Conservation (phyloP, 2,329 filamentous ascomycete species). For the Neurospora sp. region DNA sequence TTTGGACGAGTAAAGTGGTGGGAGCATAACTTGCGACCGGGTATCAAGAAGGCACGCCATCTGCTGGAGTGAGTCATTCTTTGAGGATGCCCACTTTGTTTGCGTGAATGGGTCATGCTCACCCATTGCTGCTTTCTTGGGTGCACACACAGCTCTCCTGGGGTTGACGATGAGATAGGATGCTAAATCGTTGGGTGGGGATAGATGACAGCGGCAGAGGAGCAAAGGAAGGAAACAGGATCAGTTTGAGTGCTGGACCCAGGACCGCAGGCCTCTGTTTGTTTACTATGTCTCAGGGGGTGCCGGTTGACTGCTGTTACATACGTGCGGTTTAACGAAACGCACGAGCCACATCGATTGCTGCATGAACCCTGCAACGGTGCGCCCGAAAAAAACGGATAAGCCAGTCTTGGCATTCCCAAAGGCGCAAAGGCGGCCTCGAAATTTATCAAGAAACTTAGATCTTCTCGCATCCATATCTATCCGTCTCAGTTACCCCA, state of each 20-base stretch:
- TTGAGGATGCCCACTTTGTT: background rate
- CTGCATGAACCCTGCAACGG: background rate
- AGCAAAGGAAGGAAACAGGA: background rate
- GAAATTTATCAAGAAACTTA: slow-evolving; percentile 6
- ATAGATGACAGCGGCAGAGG: background rate
- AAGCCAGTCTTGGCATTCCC: background rate
- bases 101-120: background rate
- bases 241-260: background rate
- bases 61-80: background rate
- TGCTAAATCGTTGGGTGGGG: background rate
- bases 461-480: slow-evolving; percentile 1
- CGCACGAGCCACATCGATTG: background rate
- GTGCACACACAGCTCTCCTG: background rate
- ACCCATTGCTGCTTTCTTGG: background rate
- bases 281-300: background rate
- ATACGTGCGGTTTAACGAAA: background rate
- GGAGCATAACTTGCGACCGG: slow-evolving; percentile 30
- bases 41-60: slow-evolving; percentile 7
- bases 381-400: slow-evolving; percentile 1
- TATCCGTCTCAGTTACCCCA: background rate
- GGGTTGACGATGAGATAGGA: background rate
- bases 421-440: background rate
- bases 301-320: background rate
- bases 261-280: background rate
- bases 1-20: slow-evolving; percentile 48